Evolutionary conservation across 441 rosid genomes (phyloP), one percentile per base, ranked within the genome.

Genomic region (Mallotus repandus): DNA sequence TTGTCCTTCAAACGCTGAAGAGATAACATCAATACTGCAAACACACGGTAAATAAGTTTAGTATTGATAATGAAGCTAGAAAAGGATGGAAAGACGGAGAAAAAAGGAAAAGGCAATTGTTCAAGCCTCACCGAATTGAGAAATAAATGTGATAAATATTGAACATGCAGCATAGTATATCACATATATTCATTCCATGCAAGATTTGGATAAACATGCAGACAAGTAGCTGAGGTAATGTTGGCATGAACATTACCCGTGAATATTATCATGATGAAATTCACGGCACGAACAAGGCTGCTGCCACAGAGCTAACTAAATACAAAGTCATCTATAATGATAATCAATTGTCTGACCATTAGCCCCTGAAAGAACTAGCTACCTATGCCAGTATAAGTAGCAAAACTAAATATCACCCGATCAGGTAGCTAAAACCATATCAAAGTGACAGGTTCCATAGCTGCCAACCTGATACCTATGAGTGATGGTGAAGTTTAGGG

Each of bases 1-100:
- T 68, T 95, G 90, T 41, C 95, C 98, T 81, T 93, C 97, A 43
- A 95, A 95, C 25, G 86, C 86, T 48, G 91, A 84, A 48, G 98
- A 86, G 25, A 95, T 76, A 5, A 95, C 99, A 75, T 95, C 86
- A 64, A 95, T 93, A 81, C 99, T 95, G 84, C 84, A 86, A 62
- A 74, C 32, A 29, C 32, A 29, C 32, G 2, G 32, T n/a, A 9
- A 38, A 65, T 58, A 11, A 48, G 22, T 21, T 45, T 57, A 48
- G 48, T 57, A 49, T 56, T 15, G 10, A 38, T 35, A 25, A 22
- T 46, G 7, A 50, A 35, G 59, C 46, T n/a, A 4, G 35, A 43
- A 15, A 35, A 21, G 25, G 54, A 6, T 2, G n/a, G 54, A 4
- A 22, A 66, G 29, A 13, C n/a, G 1, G 4, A 4, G 1, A 4